Base-by-base conservation (phyloP, 2,329 filamentous ascomycete genomes). In the Teratosphaeria destructans region DNA sequence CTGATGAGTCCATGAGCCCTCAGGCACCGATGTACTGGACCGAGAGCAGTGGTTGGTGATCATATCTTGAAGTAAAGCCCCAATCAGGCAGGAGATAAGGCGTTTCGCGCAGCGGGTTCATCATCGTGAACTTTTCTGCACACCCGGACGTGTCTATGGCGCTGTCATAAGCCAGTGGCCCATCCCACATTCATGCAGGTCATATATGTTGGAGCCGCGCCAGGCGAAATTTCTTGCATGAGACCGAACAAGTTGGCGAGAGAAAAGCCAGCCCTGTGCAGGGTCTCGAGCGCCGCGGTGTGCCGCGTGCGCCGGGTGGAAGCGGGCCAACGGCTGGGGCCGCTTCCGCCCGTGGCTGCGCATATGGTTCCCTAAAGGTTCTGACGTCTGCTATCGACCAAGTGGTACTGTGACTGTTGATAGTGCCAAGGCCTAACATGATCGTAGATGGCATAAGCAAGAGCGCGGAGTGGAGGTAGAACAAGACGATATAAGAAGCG, bases 1-100 rank as follows among this genome's bases (percentile, higher is more conserved):
- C 63, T 61, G 65, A 61, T 56, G 58, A 57, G 60, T 69, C 69
- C 68, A 70, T 70, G 57, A 58, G 67, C 61, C 52, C 57, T 61
- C 53, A 35, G 49, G 29, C 10, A 5, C 5, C 34, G 16, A 32
- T 32, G 34, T 54, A 11, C 6, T 29, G 27, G 56, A 54, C 16
- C 14, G 27, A 10, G 12, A 16, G 8, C 16, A 16, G 23, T 55
- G 16, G 16, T 12, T 14, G 34, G n/a, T 26, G 39, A 56, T 34
- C 57, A 59, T 59, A 8, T 14, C 52, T n/a, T 19, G 26, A 34
- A 29, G 39, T 34, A 29, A 26, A 27, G 55, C 55, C 55, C 47
- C 5, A 43, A 19, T 43, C 34, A 49, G 37, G 55, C 55, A 23
- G 49, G 14, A 57, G 11, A 47, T 49, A 19, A 49, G 43, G 43